These are phyloP conservation scores for Colletotrichum neosansevieriae DNA, from an alignment of 2,329 filamentous ascomycete species.

Conservation along the genomic window DNA sequence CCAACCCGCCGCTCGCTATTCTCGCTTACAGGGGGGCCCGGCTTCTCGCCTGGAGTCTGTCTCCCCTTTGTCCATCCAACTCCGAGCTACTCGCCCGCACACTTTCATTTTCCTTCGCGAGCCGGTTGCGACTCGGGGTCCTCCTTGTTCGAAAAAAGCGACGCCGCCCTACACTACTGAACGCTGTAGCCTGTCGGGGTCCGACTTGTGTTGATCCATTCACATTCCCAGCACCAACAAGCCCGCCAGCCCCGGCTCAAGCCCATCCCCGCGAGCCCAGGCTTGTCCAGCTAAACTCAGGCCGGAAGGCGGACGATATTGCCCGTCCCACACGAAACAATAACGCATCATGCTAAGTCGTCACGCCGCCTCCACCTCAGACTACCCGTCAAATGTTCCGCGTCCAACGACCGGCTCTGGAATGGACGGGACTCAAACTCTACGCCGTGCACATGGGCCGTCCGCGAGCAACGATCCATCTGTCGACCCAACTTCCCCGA, in stretches of 20 bases:
- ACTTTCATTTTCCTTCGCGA: slow-evolving; percentile 6
- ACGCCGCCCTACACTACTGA: not conserved
- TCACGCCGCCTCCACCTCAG: slow-evolving; percentile 44
- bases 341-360: slow-evolving; percentile 54
- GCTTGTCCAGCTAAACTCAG: slow-evolving; percentile 23
- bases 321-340: slow-evolving; percentile 49
- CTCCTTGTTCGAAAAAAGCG: slow-evolving; percentile 14
- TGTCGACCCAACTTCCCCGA: slow-evolving; percentile 27
- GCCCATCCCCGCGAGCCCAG: slow-evolving; percentile 24
- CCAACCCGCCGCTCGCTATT: slow-evolving; percentile 20
- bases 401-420: slow-evolving; percentile 35
- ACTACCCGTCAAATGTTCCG: slow-evolving; percentile 43
- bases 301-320: slow-evolving; percentile 31
- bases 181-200: slow-evolving; percentile 9
- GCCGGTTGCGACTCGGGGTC: slow-evolving; percentile 7
- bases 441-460: slow-evolving; percentile 32
- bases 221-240: slow-evolving; percentile 23
- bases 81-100: not conserved
- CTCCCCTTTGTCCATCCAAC: slow-evolving; percentile 29
- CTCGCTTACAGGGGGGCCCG: slow-evolving; percentile 37
- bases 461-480: slow-evolving; percentile 26
- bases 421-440: slow-evolving; percentile 37
- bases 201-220: slow-evolving; percentile 17
- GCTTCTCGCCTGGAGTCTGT: slow-evolving; percentile 32
- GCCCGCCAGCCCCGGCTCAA: slow-evolving; percentile 16